Conservation (phyloP, 129 eudicot species). For the Sambucus nigra region DNA sequence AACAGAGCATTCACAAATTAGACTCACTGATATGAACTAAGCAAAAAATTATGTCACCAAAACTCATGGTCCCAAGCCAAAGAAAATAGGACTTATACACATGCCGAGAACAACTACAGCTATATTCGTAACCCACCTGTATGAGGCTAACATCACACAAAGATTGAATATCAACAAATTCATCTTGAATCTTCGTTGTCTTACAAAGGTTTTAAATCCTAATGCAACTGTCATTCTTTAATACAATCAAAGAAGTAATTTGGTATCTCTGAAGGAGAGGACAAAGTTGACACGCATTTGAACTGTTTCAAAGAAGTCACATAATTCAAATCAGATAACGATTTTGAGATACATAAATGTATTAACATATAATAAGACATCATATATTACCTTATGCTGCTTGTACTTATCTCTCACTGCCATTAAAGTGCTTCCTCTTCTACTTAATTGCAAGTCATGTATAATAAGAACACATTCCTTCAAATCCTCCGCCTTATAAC, state of each 20-base stretch:
- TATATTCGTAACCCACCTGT: no score
- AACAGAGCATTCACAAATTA: no score
- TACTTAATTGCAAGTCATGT: constrained; percentile 55
- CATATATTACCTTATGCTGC: constrained; percentile 48
- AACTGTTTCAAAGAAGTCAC: constrained; percentile 32
- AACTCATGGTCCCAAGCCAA: no score
- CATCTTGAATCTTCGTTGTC: background rate
- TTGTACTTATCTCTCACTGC: constrained; percentile 72
- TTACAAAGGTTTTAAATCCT: background rate
- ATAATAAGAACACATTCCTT: constrained; percentile 59
- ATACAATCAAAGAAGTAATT: constrained; percentile 30
- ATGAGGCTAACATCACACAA: no score
- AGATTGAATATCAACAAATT: background rate
- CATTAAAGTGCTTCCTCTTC: constrained; percentile 37
- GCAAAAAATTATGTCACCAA: no score
- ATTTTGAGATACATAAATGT: background rate
- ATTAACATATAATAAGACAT: background rate
- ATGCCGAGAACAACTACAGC: no score
- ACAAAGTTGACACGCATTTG: constrained; percentile 53
- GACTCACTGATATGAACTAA: no score
- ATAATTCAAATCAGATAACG: constrained; percentile 7
- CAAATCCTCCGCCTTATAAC: constrained; percentile 42
- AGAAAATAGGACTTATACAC: no score
- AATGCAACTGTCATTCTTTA: constrained; percentile 14
- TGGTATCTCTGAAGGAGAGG: constrained; percentile 43